Evolutionary conservation across 345 rosid genomes (phyloP).

Genomic region (Citrus glauca): DNA sequence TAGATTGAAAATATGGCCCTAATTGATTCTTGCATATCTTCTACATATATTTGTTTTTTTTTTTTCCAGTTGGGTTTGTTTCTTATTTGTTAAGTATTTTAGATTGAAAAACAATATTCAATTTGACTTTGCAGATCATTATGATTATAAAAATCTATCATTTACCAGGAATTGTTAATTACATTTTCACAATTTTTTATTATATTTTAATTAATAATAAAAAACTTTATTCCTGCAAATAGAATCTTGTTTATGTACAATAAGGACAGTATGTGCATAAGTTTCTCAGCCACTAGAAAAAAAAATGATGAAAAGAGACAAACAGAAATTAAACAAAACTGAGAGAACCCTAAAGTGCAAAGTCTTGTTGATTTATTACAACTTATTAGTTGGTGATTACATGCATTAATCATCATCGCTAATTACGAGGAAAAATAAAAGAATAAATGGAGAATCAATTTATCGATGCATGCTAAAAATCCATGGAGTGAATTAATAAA

Average conservation of each 20-base stretch:
- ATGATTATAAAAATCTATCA: not conserved
- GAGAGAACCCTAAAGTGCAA: not conserved
- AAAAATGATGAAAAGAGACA: not conserved
- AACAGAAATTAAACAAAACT: not conserved
- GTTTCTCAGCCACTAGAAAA: not conserved
- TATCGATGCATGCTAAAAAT: constrained; percentile 4
- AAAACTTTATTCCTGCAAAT: not conserved
- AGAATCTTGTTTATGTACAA: not conserved
- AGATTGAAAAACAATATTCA: not conserved
- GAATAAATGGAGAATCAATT: not conserved
- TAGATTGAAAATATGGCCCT: constrained; percentile 8
- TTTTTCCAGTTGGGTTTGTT: not conserved
- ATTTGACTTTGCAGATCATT: not conserved
- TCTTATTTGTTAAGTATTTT: not conserved
- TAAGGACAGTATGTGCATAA: not conserved
- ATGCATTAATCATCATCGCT: too few relatives aligned
- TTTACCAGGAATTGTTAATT: not conserved
- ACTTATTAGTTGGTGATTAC: too few relatives aligned
- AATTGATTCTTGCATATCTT: constrained; percentile 4
- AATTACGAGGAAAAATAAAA: too few relatives aligned
- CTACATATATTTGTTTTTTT: not conserved
- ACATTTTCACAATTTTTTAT: not conserved
- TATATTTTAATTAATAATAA: not conserved
- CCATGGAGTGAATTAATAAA: not conserved
- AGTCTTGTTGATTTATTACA: not conserved